Evolutionary conservation across 1,284 basidiomycete genomes (phyloP).

Genomic region (Trametes hirsuta): DNA sequence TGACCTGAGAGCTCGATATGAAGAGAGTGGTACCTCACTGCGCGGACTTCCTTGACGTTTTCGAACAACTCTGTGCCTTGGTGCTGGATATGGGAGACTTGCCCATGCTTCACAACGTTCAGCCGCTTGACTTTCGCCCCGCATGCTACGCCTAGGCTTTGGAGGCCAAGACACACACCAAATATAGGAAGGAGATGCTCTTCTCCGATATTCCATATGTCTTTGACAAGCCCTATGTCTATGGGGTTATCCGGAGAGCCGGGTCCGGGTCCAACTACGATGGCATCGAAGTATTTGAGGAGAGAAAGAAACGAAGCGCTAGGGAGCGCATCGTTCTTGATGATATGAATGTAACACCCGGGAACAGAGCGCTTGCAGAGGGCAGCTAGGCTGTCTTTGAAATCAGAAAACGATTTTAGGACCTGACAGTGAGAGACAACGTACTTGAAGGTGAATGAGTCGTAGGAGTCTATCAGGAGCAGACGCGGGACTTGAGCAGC

Average conservation of each 20-base stretch:
- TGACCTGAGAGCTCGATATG: slow-evolving; percentile 52
- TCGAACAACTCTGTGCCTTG: slow-evolving; percentile 62
- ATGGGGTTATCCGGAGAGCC: slow-evolving; percentile 68
- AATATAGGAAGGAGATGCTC: slow-evolving; percentile 70
- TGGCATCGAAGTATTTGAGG: slow-evolving; percentile 63
- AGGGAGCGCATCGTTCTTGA: slow-evolving; percentile 69
- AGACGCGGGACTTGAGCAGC: slow-evolving; percentile 38
- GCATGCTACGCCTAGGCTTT: slow-evolving; percentile 82
- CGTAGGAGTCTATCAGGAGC: slow-evolving; percentile 81
- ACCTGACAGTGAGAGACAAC: slow-evolving; percentile 31
- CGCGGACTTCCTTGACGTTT: slow-evolving; percentile 60
- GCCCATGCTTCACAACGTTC: slow-evolving; percentile 79
- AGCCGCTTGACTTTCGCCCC: slow-evolving; percentile 64
- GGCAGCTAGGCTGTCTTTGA: slow-evolving; percentile 57
- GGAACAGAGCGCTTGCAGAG: slow-evolving; percentile 65
- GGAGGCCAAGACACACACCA: slow-evolving; percentile 91
- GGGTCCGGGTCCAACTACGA: slow-evolving; percentile 80
- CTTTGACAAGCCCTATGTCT: slow-evolving; percentile 69
- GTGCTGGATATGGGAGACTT: slow-evolving; percentile 71
- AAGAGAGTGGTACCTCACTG: slow-evolving; percentile 87
- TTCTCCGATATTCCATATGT: slow-evolving; percentile 66
- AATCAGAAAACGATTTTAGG: slow-evolving; percentile 5
- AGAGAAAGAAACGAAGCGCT: slow-evolving; percentile 52
- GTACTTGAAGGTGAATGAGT: slow-evolving; percentile 86
- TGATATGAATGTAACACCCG: slow-evolving; percentile 60